Evolutionary conservation across 257 asterid species (phyloP).

Genomic region (Rubia yunnanensis): DNA sequence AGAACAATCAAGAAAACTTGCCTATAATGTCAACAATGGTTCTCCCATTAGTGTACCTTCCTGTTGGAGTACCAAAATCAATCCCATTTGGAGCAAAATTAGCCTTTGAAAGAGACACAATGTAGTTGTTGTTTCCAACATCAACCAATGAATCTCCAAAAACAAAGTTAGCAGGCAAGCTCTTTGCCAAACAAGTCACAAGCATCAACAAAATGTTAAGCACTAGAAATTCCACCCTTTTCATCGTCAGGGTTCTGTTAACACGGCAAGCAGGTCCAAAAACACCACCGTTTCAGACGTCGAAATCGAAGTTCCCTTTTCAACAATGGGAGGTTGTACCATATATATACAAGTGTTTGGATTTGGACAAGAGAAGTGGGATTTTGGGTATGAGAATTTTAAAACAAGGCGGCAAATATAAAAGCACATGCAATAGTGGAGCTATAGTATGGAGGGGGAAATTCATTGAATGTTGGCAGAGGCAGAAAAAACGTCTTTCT

Average conservation of each 20-base stretch:
- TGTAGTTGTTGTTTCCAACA: conserved; percentile 68
- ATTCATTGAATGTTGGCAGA: conserved; percentile 26
- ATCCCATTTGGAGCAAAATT: conserved; percentile 64
- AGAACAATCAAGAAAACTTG: conserved; percentile 16
- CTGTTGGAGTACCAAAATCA: conserved; percentile 69
- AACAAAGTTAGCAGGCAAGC: conserved; percentile 40
- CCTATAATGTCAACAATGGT: conserved; percentile 72
- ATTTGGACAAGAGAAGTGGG: too few relatives aligned
- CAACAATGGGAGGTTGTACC: not conserved
- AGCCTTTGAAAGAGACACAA: conserved; percentile 59
- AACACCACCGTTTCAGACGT: not conserved
- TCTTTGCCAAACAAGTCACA: conserved; percentile 18
- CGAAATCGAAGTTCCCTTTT: not conserved
- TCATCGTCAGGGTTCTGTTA: not conserved
- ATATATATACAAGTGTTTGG: too few relatives aligned
- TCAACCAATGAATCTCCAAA: conserved; percentile 86
- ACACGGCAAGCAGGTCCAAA: not conserved
- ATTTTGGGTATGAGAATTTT: not conserved
- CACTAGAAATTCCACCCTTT: conserved; percentile 7
- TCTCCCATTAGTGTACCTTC: conserved; percentile 67
- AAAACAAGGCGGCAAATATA: not conserved
- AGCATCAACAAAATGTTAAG: conserved; percentile 11
- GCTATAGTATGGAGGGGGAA: conserved; percentile 13
- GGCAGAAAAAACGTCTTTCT: not conserved
- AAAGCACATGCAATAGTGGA: conserved; percentile 2